phyloP scores from a whole-genome alignment of 2,329 filamentous ascomycete species.

The Xylaria digitata region DNA sequence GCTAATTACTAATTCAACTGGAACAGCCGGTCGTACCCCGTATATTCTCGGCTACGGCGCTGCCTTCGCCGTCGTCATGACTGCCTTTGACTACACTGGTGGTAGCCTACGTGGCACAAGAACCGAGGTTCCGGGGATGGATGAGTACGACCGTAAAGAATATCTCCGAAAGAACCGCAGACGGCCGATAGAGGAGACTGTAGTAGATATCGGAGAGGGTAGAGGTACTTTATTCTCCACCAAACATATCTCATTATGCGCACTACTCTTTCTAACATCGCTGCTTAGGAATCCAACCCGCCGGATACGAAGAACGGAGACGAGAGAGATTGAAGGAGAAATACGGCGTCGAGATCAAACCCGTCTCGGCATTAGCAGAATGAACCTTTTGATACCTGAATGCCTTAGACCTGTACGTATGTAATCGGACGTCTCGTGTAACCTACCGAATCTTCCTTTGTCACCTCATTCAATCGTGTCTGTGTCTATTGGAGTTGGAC shows the following conservation, averaged over 20 bases:
- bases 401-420: conserved; percentile 45
- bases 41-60: conserved; percentile 72
- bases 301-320: conserved; percentile 87
- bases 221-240: conserved; percentile 66
- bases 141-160: conserved; percentile 82
- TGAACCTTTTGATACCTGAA: conserved; percentile 38
- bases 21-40: conserved; percentile 69
- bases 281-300: conserved; percentile 76
- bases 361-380: conserved; percentile 65
- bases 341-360: conserved; percentile 86
- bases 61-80: conserved; percentile 64
- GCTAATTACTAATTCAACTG: conserved; percentile 28
- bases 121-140: conserved; percentile 64
- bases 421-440: conserved; percentile 41
- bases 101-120: conserved; percentile 65
- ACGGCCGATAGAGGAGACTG: conserved; percentile 80
- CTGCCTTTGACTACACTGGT: conserved; percentile 71
- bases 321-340: conserved; percentile 83
- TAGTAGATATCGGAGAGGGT: conserved; percentile 85
- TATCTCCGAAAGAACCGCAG: conserved; percentile 78
- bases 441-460: conserved; percentile 23
- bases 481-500: conserved; percentile 10
- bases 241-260: background rate
- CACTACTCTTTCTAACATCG: conserved; percentile 5
- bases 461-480: conserved; percentile 25